phyloP scores from a whole-genome alignment of 768 basidiomycete species.

The Boletellus ananas region DNA sequence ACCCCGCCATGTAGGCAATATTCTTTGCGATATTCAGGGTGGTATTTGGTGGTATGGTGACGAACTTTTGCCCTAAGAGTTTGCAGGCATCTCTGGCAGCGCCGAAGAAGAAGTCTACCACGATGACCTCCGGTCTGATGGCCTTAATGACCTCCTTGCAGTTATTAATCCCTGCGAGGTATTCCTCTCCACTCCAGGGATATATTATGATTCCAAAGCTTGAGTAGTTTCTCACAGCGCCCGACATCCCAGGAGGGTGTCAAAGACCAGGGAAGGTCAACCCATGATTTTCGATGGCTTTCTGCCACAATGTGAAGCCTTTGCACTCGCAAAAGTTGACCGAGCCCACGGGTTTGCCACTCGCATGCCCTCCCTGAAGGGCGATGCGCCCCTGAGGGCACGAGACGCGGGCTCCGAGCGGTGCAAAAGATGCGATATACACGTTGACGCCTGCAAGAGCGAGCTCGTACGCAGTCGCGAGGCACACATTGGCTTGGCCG shows the following conservation, averaged over 20 bases:
- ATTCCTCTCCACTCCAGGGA: conserved; percentile 9
- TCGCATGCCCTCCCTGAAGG: background rate
- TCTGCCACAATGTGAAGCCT: background rate
- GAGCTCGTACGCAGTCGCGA: conserved; percentile 14
- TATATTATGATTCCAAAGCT: background rate
- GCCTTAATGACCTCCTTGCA: conserved; percentile 1
- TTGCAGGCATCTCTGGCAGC: conserved; percentile 4
- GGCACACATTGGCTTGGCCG: background rate
- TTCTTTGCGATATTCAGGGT: background rate
- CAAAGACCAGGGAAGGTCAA: background rate
- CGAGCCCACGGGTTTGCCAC: background rate
- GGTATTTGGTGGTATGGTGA: background rate
- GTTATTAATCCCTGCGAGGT: background rate
- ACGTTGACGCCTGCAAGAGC: conserved; percentile 8
- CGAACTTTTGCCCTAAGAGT: background rate
- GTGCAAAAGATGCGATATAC: conserved; percentile 7
- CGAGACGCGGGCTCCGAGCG: conserved; percentile 7
- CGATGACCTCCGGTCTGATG: background rate
- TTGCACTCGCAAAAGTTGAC: conserved; percentile 5
- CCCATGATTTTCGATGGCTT: background rate
- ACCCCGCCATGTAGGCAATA: background rate
- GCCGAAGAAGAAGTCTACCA: background rate
- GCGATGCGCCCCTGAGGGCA: conserved; percentile 4
- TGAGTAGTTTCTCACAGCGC: conserved; percentile 3
- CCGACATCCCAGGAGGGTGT: conserved; percentile 1